These are phyloP conservation scores for Benincasa hispida DNA, from an alignment of 306 rosid genomes.

Conservation along the genomic window DNA sequence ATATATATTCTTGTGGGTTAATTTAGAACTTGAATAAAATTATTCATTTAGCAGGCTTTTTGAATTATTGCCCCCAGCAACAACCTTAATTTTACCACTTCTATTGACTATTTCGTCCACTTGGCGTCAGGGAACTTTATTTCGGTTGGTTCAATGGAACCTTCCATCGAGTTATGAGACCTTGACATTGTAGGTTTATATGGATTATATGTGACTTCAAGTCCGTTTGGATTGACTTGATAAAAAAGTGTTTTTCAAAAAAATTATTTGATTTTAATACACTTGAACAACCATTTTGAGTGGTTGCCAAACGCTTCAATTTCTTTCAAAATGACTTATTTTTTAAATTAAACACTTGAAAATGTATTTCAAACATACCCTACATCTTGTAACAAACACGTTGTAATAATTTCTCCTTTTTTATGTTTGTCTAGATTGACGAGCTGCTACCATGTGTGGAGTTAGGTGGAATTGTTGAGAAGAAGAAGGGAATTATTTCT, in stretches of 20 bases:
- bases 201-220: constrained; percentile 4
- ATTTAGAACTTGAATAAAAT: neutral
- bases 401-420: constrained; percentile 5
- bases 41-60: neutral
- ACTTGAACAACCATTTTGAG: too few species aligned
- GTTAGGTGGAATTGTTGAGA: constrained; percentile 56
- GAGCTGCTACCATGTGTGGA: constrained; percentile 59
- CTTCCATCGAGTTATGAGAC: constrained; percentile 85
- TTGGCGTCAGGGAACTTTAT: constrained; percentile 52
- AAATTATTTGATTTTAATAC: too few species aligned
- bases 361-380: too few species aligned
- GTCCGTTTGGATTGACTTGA: too few species aligned
- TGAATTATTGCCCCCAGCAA: neutral
- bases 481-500: too few species aligned
- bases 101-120: constrained; percentile 11
- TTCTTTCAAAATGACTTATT: too few species aligned
- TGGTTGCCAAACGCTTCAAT: too few species aligned
- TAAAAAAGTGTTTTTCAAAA: too few species aligned
- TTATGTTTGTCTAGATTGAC: constrained; percentile 43
- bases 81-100: neutral
- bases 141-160: constrained; percentile 86
- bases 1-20: neutral
- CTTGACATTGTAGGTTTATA: constrained; percentile 67
- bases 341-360: too few species aligned
- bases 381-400: neutral